phyloP scores from a whole-genome alignment of 2,329 filamentous ascomycete genomes.

The Stachybotrys elegans region DNA sequence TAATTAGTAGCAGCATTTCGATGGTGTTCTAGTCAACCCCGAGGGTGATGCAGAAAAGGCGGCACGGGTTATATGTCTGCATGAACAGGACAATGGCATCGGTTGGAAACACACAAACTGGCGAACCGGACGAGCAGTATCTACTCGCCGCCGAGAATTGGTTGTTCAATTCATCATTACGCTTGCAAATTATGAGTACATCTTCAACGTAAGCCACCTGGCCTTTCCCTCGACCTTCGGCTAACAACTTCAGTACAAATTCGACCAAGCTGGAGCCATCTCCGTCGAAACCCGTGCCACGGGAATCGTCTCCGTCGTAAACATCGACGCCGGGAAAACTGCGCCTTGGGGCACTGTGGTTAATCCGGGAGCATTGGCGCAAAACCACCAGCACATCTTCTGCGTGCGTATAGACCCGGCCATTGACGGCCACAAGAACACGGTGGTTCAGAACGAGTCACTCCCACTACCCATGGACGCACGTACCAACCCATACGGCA shows the following conservation, averaged over 20 bases:
- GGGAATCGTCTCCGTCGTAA: conserved; percentile 57
- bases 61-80: conserved; percentile 36
- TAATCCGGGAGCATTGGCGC: conserved; percentile 57
- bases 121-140: conserved; percentile 56
- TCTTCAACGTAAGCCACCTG: conserved; percentile 31
- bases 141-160: conserved; percentile 55
- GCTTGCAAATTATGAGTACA: conserved; percentile 65
- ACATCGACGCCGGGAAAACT: conserved; percentile 50
- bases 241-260: conserved; percentile 33
- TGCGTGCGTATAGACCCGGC: conserved; percentile 59
- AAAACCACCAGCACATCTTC: conserved; percentile 69
- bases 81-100: conserved; percentile 65
- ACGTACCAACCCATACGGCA: conserved; percentile 44
- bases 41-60: conserved; percentile 29
- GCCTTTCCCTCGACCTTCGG: neutral
- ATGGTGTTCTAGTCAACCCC: conserved; percentile 24
- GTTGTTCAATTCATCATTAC: conserved; percentile 67
- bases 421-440: conserved; percentile 50
- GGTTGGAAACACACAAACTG: conserved; percentile 69
- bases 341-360: conserved; percentile 58
- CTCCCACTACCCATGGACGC: conserved; percentile 36
- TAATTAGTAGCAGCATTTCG: conserved; percentile 24
- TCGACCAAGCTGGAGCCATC: conserved; percentile 59
- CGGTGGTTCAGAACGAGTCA: conserved; percentile 37
- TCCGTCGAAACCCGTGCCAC: conserved; percentile 60